phyloP scores from a whole-genome alignment of 2,329 filamentous ascomycete genomes.

The Aspergillus ustus region DNA sequence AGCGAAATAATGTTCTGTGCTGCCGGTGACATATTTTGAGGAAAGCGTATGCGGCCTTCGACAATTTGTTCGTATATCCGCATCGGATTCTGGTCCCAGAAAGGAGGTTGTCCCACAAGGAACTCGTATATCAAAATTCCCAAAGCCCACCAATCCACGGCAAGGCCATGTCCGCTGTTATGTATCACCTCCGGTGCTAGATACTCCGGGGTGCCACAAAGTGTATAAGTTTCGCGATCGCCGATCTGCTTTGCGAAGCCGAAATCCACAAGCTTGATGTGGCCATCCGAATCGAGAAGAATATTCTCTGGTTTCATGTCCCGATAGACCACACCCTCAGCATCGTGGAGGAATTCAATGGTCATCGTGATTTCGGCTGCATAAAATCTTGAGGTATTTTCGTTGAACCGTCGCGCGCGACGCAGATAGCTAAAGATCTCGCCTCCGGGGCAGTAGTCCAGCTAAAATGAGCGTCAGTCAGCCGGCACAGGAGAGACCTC shows the following conservation, averaged over 20 bases:
- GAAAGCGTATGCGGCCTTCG: slow-evolving; percentile 65
- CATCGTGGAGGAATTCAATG: slow-evolving; percentile 67
- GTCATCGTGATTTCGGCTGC: slow-evolving; percentile 69
- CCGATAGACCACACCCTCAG: slow-evolving; percentile 67
- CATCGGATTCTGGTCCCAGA: slow-evolving; percentile 72
- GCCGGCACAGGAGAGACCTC: neutral
- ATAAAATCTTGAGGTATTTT: slow-evolving; percentile 67
- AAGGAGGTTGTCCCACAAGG: slow-evolving; percentile 68
- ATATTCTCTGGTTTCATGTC: slow-evolving; percentile 72
- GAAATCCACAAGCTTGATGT: slow-evolving; percentile 70
- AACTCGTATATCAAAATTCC: slow-evolving; percentile 71
- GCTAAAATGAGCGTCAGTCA: slow-evolving; percentile 43
- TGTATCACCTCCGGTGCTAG: slow-evolving; percentile 70
- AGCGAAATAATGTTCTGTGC: slow-evolving; percentile 65
- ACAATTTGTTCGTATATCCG: slow-evolving; percentile 72
- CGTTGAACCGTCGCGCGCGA: slow-evolving; percentile 65
- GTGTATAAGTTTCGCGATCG: slow-evolving; percentile 64
- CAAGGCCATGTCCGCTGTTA: slow-evolving; percentile 67
- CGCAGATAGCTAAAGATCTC: slow-evolving; percentile 70
- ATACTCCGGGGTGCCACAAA: slow-evolving; percentile 71
- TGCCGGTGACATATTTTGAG: slow-evolving; percentile 61
- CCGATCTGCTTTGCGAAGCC: slow-evolving; percentile 69
- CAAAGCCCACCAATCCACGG: slow-evolving; percentile 72
- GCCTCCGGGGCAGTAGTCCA: slow-evolving; percentile 70
- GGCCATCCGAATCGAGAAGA: slow-evolving; percentile 66